These are phyloP conservation scores for Jasminum sambac DNA, from an alignment of 257 asterid genomes.

Conservation along the genomic window DNA sequence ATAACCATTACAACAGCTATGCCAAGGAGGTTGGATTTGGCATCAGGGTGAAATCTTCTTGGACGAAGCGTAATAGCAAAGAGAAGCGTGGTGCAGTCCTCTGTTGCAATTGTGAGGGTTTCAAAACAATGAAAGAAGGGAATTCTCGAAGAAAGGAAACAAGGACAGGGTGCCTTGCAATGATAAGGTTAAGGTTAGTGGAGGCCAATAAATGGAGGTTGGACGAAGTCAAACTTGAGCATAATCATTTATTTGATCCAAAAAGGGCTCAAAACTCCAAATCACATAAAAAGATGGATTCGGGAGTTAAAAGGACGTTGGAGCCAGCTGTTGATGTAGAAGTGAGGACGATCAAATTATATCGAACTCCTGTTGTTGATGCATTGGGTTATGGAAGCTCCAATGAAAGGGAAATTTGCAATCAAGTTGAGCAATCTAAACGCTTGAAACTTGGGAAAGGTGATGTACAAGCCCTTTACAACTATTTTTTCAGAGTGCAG, in stretches of 20 bases:
- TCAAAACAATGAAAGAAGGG: slow-evolving; percentile 73
- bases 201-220: slow-evolving; percentile 77
- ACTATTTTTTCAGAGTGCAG: slow-evolving; percentile 40
- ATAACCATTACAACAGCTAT: slow-evolving; percentile 67
- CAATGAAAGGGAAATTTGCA: slow-evolving; percentile 35
- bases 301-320: slow-evolving; percentile 57
- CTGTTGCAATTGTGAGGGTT: slow-evolving; percentile 89
- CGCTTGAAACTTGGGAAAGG: slow-evolving; percentile 39
- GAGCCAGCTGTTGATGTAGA: slow-evolving; percentile 53
- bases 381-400: slow-evolving; percentile 46
- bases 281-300: slow-evolving; percentile 58
- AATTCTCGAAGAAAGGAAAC: slow-evolving; percentile 77
- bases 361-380: slow-evolving; percentile 54
- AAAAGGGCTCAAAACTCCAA: slow-evolving; percentile 56
- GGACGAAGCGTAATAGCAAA: slow-evolving; percentile 87
- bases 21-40: slow-evolving; percentile 81
- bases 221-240: slow-evolving; percentile 71
- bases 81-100: slow-evolving; percentile 94
- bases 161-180: slow-evolving; percentile 85
- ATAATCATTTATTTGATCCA: slow-evolving; percentile 71
- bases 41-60: slow-evolving; percentile 78
- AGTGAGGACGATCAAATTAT: slow-evolving; percentile 62
- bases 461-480: slow-evolving; percentile 36
- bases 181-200: slow-evolving; percentile 70
- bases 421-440: slow-evolving; percentile 25